phyloP scores from a whole-genome alignment of 495 filamentous ascomycete species.

The Talaromyces liani region DNA sequence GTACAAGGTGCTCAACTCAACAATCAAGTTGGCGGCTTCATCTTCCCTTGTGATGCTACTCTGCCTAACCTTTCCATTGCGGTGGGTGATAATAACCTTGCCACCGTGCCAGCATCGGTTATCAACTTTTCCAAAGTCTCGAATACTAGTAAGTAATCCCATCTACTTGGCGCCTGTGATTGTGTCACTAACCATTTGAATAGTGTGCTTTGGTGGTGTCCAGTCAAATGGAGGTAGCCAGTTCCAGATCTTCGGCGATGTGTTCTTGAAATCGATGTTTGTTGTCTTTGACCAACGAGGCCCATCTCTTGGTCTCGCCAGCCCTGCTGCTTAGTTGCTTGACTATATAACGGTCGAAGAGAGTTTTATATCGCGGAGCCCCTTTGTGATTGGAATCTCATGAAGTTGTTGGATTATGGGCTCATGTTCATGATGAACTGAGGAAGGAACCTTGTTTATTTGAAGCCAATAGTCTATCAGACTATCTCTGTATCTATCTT shows the following conservation, averaged over 20 bases:
- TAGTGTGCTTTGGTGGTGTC: constrained; percentile 66
- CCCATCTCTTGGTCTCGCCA: constrained; percentile 33
- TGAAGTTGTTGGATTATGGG: neutral
- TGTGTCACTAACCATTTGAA: constrained; percentile 2
- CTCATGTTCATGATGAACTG: neutral
- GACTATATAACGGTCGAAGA: neutral
- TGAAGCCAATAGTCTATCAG: neutral
- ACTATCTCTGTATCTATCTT: neutral
- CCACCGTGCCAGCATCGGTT: constrained; percentile 55
- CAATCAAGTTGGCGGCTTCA: constrained; percentile 47
- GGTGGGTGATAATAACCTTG: constrained; percentile 52
- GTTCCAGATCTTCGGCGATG: constrained; percentile 70
- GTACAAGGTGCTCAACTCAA: constrained; percentile 49
- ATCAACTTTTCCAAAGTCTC: constrained; percentile 51
- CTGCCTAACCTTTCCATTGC: constrained; percentile 63
- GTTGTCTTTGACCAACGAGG: constrained; percentile 64
- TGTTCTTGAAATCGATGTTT: constrained; percentile 74
- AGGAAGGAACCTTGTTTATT: neutral
- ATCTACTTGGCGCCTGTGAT: constrained; percentile 20
- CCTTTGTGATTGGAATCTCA: neutral
- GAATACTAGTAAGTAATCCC: constrained; percentile 16
- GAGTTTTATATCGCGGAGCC: neutral
- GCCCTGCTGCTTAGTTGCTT: constrained; percentile 10
- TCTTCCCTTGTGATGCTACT: constrained; percentile 53
- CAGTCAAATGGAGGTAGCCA: constrained; percentile 51